Conservation (phyloP, 176 grass and related monocot genomes). For the Musa schizocarpa region DNA sequence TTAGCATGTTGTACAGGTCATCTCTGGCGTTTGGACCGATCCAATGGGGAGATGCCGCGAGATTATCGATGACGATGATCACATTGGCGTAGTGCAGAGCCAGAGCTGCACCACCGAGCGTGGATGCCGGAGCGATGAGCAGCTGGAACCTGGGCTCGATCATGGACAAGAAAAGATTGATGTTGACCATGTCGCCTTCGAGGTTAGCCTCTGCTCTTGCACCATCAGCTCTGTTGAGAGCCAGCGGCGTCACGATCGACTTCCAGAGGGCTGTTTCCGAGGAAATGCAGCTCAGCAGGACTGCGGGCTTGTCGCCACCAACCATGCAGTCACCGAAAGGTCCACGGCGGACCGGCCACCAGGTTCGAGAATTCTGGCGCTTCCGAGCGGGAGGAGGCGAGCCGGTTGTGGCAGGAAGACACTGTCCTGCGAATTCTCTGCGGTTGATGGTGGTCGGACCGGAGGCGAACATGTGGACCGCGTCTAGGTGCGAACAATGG, state of each 20-base stretch:
- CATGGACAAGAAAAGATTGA: conserved; percentile 24
- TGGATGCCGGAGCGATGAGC: conserved; percentile 21
- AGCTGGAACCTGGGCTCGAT: conserved; percentile 21
- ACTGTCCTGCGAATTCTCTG: conserved; percentile 1
- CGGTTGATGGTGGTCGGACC: conserved; percentile 1
- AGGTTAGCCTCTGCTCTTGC: neutral
- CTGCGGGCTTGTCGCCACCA: conserved; percentile 27
- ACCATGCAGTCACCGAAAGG: conserved; percentile 49
- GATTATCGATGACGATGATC: conserved; percentile 54
- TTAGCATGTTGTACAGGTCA: conserved; percentile 61
- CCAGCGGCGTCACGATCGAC: conserved; percentile 11
- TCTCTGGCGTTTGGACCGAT: conserved; percentile 53
- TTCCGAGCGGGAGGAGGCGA: conserved; percentile 8
- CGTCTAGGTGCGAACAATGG: conserved; percentile 29
- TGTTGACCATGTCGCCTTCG: neutral
- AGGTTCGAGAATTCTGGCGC: conserved; percentile 35
- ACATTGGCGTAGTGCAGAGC: conserved; percentile 61
- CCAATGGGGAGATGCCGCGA: conserved; percentile 32
- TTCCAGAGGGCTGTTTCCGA: conserved; percentile 14
- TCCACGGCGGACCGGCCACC: conserved; percentile 34
- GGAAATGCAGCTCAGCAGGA: conserved; percentile 27
- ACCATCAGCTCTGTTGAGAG: neutral
- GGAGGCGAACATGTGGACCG: conserved; percentile 5
- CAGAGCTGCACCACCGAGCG: conserved; percentile 43
- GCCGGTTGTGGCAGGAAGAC: neutral